Base-by-base conservation (phyloP, 345 rosid species). In the Eucalyptus regnans region DNA sequence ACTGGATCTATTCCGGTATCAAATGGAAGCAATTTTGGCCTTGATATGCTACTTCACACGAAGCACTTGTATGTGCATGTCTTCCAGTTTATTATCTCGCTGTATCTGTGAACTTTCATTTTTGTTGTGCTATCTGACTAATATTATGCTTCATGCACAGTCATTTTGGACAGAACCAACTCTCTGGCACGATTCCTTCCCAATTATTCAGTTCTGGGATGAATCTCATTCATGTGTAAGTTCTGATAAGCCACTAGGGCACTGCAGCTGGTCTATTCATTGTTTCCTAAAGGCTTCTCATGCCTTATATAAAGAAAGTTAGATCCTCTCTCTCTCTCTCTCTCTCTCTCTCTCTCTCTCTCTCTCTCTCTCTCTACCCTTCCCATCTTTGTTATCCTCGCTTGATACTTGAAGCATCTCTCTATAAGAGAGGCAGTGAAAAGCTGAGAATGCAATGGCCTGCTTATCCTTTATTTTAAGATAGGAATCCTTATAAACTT, bases 221-320 rank as follows among this genome's bases (percentile, higher is more conserved):
- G 99, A 31, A 25, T 52, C 93, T 98, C 79, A 90, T 94, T 90
- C 99, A 98, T 90, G 89, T 96, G 99, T 98, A 94, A 94, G 98
- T 83, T 62, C 29, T 51, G 44, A 41, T 25, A 76, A 76, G 41
- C 2, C 48, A 20, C 15, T 76, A 76, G 48, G 29, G 6, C 0
- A 1, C 44, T 71, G 9, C 60, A 16, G 20, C 60, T 66, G 50
- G 43, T 64, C 44, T 15, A 44, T 29, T 9, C 56, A 60, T 87
- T 20, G 18, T 41, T 76, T 76, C 83, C 83, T 76, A 10, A 48
- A 86, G 83, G 9, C 83, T 41, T 41, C 48, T 76, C 83, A 76
- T 41, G 83, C 48, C 27, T 41, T 22, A 76, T 41, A 15, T 76
- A 76, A 41, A 20, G 83, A 76, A 41, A 20, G 37, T 33, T 33